Evolutionary conservation across 768 basidiomycete species (phyloP).

Genomic region (Termitomyces sp.): DNA sequence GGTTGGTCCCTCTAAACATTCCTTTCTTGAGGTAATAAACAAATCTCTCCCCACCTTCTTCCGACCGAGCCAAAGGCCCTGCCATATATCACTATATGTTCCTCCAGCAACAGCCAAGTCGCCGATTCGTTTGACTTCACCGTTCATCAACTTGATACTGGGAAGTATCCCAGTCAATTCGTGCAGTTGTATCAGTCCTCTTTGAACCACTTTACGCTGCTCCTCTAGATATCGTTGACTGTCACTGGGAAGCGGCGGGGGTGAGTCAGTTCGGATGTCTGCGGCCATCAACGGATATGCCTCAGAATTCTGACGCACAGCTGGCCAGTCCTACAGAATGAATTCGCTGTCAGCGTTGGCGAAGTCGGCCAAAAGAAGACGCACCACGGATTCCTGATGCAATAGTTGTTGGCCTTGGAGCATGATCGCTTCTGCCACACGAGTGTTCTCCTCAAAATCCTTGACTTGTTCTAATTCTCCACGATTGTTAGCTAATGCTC

Average conservation of each 20-base stretch:
- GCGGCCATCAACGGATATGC: slow-evolving; percentile 4
- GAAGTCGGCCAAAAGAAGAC: background rate
- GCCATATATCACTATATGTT: slow-evolving; percentile 48
- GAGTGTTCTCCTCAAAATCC: slow-evolving; percentile 28
- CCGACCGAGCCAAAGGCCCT: slow-evolving; percentile 49
- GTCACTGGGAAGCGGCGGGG: slow-evolving; percentile 17
- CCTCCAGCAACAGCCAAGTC: slow-evolving; percentile 45
- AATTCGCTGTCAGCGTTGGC: background rate
- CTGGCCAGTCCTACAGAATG: slow-evolving; percentile 22
- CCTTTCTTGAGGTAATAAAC: too few relatives aligned
- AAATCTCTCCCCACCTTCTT: slow-evolving; percentile 32
- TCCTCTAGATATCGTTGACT: slow-evolving; percentile 34
- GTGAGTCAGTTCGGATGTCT: slow-evolving; percentile 13
- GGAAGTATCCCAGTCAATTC: slow-evolving; percentile 48
- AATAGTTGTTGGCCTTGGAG: slow-evolving; percentile 43
- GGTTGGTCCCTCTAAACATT: background rate
- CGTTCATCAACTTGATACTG: slow-evolving; percentile 44
- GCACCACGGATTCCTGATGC: slow-evolving; percentile 1
- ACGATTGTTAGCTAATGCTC: slow-evolving; percentile 28
- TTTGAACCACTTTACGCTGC: slow-evolving; percentile 39
- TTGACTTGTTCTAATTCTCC: slow-evolving; percentile 31
- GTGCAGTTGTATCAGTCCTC: slow-evolving; percentile 42
- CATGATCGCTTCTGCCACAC: slow-evolving; percentile 44
- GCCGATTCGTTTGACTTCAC: slow-evolving; percentile 38
- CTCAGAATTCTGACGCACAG: slow-evolving; percentile 16